Conservation (phyloP, 2,329 filamentous ascomycete genomes). For the Microdochium paspali region DNA sequence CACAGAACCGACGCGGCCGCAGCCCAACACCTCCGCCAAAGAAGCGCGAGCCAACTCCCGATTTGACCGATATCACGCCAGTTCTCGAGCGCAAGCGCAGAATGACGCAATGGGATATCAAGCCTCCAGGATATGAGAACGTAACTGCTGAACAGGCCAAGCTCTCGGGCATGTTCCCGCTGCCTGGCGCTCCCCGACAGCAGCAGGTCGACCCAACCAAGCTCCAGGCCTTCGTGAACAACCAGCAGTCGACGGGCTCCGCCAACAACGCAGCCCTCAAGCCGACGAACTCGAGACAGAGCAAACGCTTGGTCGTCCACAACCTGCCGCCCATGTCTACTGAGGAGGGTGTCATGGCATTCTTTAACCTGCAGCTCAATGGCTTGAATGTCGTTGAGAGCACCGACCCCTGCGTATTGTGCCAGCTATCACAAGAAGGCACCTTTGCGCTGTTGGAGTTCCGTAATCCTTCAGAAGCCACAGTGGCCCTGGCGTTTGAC, state of each 20-base stretch:
- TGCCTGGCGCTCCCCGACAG: slow-evolving; percentile 88
- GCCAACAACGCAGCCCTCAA: slow-evolving; percentile 72
- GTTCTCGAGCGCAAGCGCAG: slow-evolving; percentile 82
- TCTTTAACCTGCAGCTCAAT: slow-evolving; percentile 96
- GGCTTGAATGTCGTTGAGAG: slow-evolving; percentile 86
- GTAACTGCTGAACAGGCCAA: slow-evolving; percentile 98
- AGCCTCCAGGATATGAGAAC: slow-evolving; percentile 94
- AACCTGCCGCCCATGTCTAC: slow-evolving; percentile 67
- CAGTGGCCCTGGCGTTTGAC: slow-evolving; percentile 81
- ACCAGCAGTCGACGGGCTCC: slow-evolving; percentile 71
- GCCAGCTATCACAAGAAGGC: slow-evolving; percentile 70
- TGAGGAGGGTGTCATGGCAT: slow-evolving; percentile 67
- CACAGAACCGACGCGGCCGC: slow-evolving; percentile 51
- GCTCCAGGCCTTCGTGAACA: slow-evolving; percentile 91
- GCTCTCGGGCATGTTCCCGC: slow-evolving; percentile 96
- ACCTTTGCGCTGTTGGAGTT: slow-evolving; percentile 87
- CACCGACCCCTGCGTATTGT: slow-evolving; percentile 75
- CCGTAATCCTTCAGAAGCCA: slow-evolving; percentile 77
- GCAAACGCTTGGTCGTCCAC: slow-evolving; percentile 82
- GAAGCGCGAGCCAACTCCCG: slow-evolving; percentile 91
- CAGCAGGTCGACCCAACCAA: slow-evolving; percentile 92
- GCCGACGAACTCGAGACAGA: slow-evolving; percentile 85
- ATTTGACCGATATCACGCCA: slow-evolving; percentile 77
- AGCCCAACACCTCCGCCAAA: slow-evolving; percentile 76
- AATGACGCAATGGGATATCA: slow-evolving; percentile 98